Evolutionary conservation across 805 yeast species (phyloP), one percentile per base, ranked within the genome.

Genomic region (Blastobotrys muscicola): DNA sequence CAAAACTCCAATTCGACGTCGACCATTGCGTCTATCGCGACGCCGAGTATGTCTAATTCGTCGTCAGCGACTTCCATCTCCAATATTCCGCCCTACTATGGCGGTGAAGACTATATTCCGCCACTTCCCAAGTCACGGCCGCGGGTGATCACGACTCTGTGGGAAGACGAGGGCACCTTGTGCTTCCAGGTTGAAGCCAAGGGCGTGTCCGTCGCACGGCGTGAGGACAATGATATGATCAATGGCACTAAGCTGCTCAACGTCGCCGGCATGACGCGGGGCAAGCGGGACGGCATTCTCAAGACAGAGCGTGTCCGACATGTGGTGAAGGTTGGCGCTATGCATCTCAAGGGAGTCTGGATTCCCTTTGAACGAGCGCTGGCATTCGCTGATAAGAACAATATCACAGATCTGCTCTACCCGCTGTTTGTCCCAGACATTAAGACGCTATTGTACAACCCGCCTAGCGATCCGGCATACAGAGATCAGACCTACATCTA

Each of bases 321-420:
- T 57, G 94, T 84, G 16, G 90, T 84, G 36, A 84, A 84, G 63
- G 80, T 82, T 48, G 94, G 94, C 3, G 79, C 87, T 10, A 83
- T 84, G 89, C 89, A 84, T 61, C 67, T 84, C 53, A 84, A 84
- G 65, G 94, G 94, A 33, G 94, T 84, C 38, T 84, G 94, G 94
- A 82, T 84, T 46, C 94, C 94, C 1, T 82, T 82, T 57, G 90
- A 83, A 49, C 68, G 92, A 41, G 94, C 94, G 1, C 67, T 78
- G 38, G 81, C 82, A 30, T 80, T 83, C 76, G 94, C 94, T 12
- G 82, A 81, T 61, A 69, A 80, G 49, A 92, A 84, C 59, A 82
- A 85, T 34, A 82, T 81, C 47, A 76, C 74, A 23, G 85, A 80
- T 52, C 56, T 74, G 33, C 67, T 81, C 47, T 79, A 78, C 55